A percentile compares a stretch with the other conserved stretches of the same genome.
phyloP scores from a whole-genome alignment of 2,329 filamentous ascomycete genomes.

The Domatiomyces catenatus region DNA sequence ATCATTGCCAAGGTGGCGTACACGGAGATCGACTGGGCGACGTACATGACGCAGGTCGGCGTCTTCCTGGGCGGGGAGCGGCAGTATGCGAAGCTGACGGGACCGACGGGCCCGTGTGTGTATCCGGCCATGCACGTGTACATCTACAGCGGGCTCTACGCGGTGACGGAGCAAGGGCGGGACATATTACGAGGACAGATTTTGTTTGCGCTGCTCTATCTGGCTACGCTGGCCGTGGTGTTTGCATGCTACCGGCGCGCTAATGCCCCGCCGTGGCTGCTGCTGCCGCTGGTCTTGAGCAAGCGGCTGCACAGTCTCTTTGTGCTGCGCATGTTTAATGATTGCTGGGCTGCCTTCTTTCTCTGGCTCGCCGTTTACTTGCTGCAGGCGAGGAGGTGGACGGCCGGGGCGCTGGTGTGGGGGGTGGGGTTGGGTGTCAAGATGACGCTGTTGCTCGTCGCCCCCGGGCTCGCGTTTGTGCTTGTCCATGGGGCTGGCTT shows the following conservation, averaged over 20 bases:
- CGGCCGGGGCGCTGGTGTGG: conserved; percentile 55
- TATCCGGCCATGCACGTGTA: conserved; percentile 92
- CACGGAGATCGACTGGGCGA: conserved; percentile 94
- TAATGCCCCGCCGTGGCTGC: conserved; percentile 59
- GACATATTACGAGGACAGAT: conserved; percentile 70
- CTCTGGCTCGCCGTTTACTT: conserved; percentile 68
- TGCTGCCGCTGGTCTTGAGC: conserved; percentile 71
- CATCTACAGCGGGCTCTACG: conserved; percentile 67
- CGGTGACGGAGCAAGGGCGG: conserved; percentile 57
- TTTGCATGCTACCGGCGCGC: conserved; percentile 56
- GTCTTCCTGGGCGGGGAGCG: conserved; percentile 67
- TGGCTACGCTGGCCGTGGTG: conserved; percentile 58
- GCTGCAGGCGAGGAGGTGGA: conserved; percentile 62
- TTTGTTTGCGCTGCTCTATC: conserved; percentile 66
- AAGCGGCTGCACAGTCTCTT: conserved; percentile 92
- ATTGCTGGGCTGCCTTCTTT: conserved; percentile 72
- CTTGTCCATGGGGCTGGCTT: conserved; percentile 61
- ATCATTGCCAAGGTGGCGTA: conserved; percentile 74
- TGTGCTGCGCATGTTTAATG: conserved; percentile 85
- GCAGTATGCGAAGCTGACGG: conserved; percentile 73
- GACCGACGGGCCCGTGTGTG: conserved; percentile 81
- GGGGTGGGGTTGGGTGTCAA: conserved; percentile 77
- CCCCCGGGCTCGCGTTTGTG: conserved; percentile 65
- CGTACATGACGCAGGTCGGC: conserved; percentile 87
- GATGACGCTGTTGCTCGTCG: conserved; percentile 73